A percentile compares a stretch with the other conserved stretches of the same genome.
Conservation (phyloP, 108 stramenopile species). For the Mediolabrus comicus region DNA sequence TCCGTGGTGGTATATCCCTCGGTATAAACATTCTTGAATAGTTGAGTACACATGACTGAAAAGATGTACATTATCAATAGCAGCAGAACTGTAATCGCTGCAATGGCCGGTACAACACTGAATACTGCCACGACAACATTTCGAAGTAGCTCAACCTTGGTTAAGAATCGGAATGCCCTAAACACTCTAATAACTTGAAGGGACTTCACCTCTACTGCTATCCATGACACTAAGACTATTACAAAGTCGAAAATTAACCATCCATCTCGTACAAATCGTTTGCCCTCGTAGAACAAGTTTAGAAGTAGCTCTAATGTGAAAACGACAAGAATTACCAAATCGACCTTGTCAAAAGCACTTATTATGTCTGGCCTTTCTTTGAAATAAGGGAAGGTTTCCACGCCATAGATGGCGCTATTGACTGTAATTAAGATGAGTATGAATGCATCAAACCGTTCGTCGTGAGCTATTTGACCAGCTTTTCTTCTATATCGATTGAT, state of each 20-base stretch:
- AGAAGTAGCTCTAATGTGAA: conserved; percentile 66
- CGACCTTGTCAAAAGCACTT: conserved; percentile 47
- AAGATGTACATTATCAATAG: conserved; percentile 47
- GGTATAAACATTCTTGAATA: conserved; percentile 36
- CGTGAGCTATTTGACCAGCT: conserved; percentile 51
- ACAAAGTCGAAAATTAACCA: conserved; percentile 52
- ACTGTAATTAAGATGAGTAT: conserved; percentile 57
- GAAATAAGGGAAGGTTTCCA: conserved; percentile 64
- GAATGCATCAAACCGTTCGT: conserved; percentile 46
- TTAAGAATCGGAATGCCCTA: conserved; percentile 45
- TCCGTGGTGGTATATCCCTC: conserved; percentile 27
- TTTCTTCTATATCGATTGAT: background rate
- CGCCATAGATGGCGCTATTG: conserved; percentile 71
- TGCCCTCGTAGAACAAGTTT: conserved; percentile 58
- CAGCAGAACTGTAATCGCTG: conserved; percentile 30
- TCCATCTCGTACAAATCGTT: conserved; percentile 51
- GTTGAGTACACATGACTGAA: conserved; percentile 42
- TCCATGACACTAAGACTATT: conserved; percentile 41
- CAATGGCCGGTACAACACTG: conserved; percentile 28
- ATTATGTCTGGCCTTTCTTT: conserved; percentile 28
- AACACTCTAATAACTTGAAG: conserved; percentile 45
- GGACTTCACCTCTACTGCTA: conserved; percentile 5
- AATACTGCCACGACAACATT: conserved; percentile 35
- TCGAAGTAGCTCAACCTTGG: conserved; percentile 26
- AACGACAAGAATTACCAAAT: conserved; percentile 56